Conservation (phyloP, 2,329 filamentous ascomycete species). For the Lasiodiplodia gonubiensis region DNA sequence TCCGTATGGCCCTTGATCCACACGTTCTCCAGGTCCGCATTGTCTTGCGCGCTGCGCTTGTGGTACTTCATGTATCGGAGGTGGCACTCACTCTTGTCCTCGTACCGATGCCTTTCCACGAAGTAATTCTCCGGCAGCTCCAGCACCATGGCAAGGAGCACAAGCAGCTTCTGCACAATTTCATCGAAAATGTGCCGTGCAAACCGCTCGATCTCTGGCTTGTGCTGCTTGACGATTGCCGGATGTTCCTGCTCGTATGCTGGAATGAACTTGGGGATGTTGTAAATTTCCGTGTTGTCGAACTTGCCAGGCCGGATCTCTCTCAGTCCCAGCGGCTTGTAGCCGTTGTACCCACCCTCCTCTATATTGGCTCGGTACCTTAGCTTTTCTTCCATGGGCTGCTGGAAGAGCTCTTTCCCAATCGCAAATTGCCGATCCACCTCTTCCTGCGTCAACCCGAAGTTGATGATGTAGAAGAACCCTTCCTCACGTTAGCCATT, state of each 20-base stretch:
- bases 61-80: slow-evolving; percentile 12
- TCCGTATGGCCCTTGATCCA: slow-evolving; percentile 42
- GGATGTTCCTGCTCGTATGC: slow-evolving; percentile 38
- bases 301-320: slow-evolving; percentile 38
- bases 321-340: slow-evolving; percentile 49
- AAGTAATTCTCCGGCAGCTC: slow-evolving; percentile 19
- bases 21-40: slow-evolving; percentile 39
- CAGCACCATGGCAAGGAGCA: slow-evolving; percentile 6
- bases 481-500: not conserved
- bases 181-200: slow-evolving; percentile 30
- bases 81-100: slow-evolving; percentile 11
- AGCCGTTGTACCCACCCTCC: slow-evolving; percentile 35
- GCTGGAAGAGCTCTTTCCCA: slow-evolving; percentile 62
- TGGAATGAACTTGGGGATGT: slow-evolving; percentile 61
- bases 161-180: slow-evolving; percentile 12
- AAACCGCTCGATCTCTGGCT: slow-evolving; percentile 61
- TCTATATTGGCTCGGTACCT: slow-evolving; percentile 54
- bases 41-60: slow-evolving; percentile 10
- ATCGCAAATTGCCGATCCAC: slow-evolving; percentile 67
- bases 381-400: slow-evolving; percentile 64
- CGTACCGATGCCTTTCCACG: slow-evolving; percentile 11
- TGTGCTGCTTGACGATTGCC: slow-evolving; percentile 49
- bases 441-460: slow-evolving; percentile 63
- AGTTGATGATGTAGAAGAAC: slow-evolving; percentile 68
- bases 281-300: slow-evolving; percentile 67